These are phyloP conservation scores for Leptodermis oblonga DNA, from an alignment of 257 asterid species.

Conservation along the genomic window DNA sequence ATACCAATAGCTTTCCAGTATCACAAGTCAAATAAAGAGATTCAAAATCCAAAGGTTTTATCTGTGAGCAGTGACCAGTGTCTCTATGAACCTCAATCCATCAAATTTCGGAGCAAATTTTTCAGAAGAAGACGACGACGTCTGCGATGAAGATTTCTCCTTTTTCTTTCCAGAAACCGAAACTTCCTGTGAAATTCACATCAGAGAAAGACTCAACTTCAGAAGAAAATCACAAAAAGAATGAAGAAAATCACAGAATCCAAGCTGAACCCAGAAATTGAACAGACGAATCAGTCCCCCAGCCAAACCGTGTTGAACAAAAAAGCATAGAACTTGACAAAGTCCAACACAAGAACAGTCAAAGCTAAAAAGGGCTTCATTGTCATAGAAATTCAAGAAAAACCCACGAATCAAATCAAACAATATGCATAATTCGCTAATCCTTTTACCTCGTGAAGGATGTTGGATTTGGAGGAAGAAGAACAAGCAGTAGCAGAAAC, in stretches of 20 bases:
- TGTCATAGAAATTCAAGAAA: background rate
- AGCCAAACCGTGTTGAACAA: too few relatives aligned
- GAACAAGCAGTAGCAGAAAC: conserved; percentile 49
- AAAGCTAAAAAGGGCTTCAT: background rate
- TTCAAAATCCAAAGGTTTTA: conserved; percentile 13
- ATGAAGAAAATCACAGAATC: background rate
- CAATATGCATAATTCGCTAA: background rate
- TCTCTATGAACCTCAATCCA: conserved; percentile 77
- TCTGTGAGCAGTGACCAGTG: conserved; percentile 72
- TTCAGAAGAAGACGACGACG: conserved; percentile 37
- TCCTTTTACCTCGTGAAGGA: conserved; percentile 34
- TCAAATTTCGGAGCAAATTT: conserved; percentile 76
- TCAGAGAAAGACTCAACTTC: background rate
- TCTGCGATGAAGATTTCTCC: conserved; percentile 32
- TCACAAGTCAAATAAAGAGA: background rate
- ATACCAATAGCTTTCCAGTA: conserved; percentile 6
- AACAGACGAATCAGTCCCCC: background rate
- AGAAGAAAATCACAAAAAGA: too few relatives aligned
- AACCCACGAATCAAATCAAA: background rate
- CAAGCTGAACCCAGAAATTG: background rate
- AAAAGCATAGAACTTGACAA: too few relatives aligned
- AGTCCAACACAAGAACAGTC: too few relatives aligned
- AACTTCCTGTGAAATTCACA: conserved; percentile 6
- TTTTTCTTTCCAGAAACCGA: conserved; percentile 20
- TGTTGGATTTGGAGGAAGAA: conserved; percentile 30